Base-by-base conservation (phyloP, 768 basidiomycete genomes). In the Phylloporus scabripes region DNA sequence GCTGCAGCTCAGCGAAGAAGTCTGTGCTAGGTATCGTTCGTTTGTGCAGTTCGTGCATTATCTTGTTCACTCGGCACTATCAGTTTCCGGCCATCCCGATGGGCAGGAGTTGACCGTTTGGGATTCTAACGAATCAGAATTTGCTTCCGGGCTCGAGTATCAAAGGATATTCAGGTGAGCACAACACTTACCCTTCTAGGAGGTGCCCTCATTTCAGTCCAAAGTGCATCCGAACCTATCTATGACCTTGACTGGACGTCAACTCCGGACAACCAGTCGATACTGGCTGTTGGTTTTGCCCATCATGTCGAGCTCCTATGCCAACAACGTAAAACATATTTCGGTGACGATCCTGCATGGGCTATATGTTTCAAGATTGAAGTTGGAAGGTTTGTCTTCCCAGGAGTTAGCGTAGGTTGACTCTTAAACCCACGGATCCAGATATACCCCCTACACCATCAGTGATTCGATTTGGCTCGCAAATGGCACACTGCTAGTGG, bases 71-170 rank as follows among this genome's bases (percentile, higher is more conserved):
- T 32, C 41, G 32, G 42, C 12, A 3, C 37, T 31, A 7, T 17
- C 38, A 92, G 90, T 92, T 52, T 80, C 85, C 12, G 70, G 76
- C 5, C 64, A 70, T 14, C 58, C 73, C 0, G 77, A 79, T 17
- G 85, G 85, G 0, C 77, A 87, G 50, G 91, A 94, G 61, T 67
- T 97, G 40, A 92, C 92, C 0, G 92, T 98, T 15, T 98, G 95
- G 95, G 92, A 97, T 66, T 96, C 93, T 0, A 86, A 86, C 45
- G 88, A 89, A 65, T 93, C 89, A 15, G 90, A 95, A 66, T 97
- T 97, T 66, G 83, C 91, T 7, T 85, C 87, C 5, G 94, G 94
- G 2, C 71, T 94, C 42, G 94, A 96, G 65, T 87, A 84, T 61
- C 74, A 76, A 36, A 73, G 75, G 33, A 64, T 79, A 12, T 83